phyloP scores from a whole-genome alignment of 2,329 filamentous ascomycete genomes.

The Cladosporium sp. region DNA sequence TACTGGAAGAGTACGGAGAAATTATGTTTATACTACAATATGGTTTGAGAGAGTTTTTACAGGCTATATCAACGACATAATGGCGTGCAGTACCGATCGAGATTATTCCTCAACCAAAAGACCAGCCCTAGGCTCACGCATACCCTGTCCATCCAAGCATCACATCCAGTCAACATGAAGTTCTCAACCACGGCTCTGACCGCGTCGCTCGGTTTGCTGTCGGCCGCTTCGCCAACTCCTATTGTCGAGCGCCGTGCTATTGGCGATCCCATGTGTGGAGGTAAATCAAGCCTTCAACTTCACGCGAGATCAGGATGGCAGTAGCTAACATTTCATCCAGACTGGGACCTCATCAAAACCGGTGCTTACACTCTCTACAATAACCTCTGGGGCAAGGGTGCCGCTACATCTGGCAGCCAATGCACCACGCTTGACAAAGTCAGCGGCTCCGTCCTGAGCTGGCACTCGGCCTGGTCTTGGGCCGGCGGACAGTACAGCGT shows the following conservation, averaged over 20 bases:
- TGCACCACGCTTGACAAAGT: conserved; percentile 48
- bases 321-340: conserved; percentile 5
- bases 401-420: conserved; percentile 48
- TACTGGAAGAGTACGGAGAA: neutral
- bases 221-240: neutral
- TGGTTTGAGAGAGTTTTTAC: neutral
- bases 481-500: conserved; percentile 37
- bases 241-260: neutral
- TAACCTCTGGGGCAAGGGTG: conserved; percentile 48
- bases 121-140: neutral
- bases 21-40: neutral
- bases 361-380: conserved; percentile 42
- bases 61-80: neutral
- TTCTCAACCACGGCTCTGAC: neutral
- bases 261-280: conserved; percentile 10
- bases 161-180: neutral
- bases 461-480: conserved; percentile 46
- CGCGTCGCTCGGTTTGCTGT: neutral
- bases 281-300: neutral
- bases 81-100: neutral
- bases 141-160: neutral
- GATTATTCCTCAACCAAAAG: neutral
- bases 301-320: neutral
- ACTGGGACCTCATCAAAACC: conserved; percentile 34
- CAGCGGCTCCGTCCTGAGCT: conserved; percentile 42